These are phyloP conservation scores for Aphanomyces cochlioides DNA, from an alignment of 352 stramenopile species.

Conservation along the genomic window DNA sequence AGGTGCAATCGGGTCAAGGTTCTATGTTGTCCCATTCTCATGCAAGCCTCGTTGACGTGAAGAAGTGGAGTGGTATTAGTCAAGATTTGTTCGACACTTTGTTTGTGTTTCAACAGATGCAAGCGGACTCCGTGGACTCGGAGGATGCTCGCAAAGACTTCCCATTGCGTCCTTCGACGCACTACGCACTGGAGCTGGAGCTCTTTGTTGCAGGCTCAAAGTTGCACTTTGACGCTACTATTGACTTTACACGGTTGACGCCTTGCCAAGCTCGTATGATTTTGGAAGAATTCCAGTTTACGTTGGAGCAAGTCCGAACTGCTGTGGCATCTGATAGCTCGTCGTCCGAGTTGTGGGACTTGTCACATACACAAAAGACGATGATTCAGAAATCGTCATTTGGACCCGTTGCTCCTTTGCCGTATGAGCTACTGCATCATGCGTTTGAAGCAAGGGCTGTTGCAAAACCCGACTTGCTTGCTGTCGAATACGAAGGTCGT, in stretches of 20 bases:
- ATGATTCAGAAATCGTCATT: background rate
- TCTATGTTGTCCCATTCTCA: conserved; percentile 1
- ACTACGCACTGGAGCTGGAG: background rate
- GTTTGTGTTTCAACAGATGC: conserved; percentile 5
- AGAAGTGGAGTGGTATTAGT: background rate
- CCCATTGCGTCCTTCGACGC: background rate
- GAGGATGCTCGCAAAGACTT: background rate
- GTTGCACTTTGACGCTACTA: background rate
- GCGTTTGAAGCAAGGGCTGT: conserved; percentile 18
- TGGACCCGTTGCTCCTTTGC: background rate
- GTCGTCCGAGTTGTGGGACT: background rate
- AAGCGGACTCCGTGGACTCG: background rate
- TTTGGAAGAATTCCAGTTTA: background rate
- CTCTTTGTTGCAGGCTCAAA: background rate
- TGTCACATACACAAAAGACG: background rate
- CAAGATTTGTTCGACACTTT: conserved; percentile 8
- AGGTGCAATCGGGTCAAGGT: background rate
- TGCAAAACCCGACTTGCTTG: conserved; percentile 30
- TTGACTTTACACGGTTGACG: background rate
- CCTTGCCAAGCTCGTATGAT: background rate
- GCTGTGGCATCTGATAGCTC: background rate
- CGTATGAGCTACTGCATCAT: background rate
- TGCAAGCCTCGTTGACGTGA: conserved; percentile 7
- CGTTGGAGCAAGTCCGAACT: background rate
- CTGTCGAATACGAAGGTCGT: conserved; percentile 27